Evolutionary conservation across 192 early-diverging fungal genomes (phyloP).

Genomic region (Piromyces sp.): DNA sequence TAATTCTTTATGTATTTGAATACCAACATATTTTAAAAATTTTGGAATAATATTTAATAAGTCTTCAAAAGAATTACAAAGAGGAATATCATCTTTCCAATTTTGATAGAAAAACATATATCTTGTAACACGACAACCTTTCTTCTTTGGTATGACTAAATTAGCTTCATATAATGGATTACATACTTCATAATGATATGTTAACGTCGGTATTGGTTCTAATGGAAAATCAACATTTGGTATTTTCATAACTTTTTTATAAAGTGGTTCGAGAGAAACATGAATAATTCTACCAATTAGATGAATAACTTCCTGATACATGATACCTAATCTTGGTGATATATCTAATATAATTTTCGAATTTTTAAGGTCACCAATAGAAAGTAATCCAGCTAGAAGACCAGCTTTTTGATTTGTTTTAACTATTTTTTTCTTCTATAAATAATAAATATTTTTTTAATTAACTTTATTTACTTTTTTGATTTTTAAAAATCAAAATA

Average conservation of each 20-base stretch:
- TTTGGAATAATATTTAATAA: slow-evolving; percentile 4
- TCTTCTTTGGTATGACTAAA: slow-evolving; percentile 7
- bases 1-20: slow-evolving; percentile 18
- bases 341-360: slow-evolving; percentile 29
- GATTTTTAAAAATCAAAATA: background rate
- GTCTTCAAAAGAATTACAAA: slow-evolving; percentile 1
- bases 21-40: slow-evolving; percentile 13
- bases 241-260: slow-evolving; percentile 16
- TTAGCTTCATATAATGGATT: slow-evolving; percentile 9
- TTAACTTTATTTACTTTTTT: too few species aligned
- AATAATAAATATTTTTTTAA: too few species aligned
- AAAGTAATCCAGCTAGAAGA: slow-evolving; percentile 34
- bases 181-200: background rate
- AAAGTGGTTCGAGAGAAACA: slow-evolving; percentile 34
- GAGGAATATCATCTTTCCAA: slow-evolving; percentile 30
- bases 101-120: slow-evolving; percentile 40
- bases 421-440: background rate
- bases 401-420: slow-evolving; percentile 45
- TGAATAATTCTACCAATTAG: slow-evolving; percentile 39
- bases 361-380: slow-evolving; percentile 38
- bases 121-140: slow-evolving; percentile 8
- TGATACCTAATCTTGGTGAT: slow-evolving; percentile 23
- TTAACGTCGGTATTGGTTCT: background rate
- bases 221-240: background rate
- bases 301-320: slow-evolving; percentile 40